A percentile compares a stretch with the other conserved stretches of the same genome.
Conservation (phyloP, 768 basidiomycete species). For the Auriscalpium orientale region DNA sequence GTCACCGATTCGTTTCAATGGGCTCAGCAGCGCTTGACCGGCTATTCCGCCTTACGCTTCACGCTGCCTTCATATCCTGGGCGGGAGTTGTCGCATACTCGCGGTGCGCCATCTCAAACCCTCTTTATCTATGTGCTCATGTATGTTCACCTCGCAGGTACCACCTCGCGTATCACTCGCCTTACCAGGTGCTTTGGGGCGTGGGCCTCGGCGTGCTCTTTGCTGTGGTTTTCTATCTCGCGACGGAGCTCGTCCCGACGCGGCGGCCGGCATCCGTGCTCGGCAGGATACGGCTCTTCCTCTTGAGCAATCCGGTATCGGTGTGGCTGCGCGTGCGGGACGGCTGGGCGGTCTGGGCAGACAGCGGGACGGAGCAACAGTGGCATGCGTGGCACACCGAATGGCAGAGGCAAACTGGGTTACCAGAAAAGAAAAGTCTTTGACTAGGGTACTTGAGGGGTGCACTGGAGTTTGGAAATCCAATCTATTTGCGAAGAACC, state of each 20-base stretch:
- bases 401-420: constrained; percentile 37
- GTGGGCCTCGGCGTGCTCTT: constrained; percentile 51
- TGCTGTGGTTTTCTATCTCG: constrained; percentile 46
- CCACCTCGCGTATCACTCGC: constrained; percentile 65
- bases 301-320: constrained; percentile 51
- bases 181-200: constrained; percentile 72
- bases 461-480: too few species aligned
- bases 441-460: too few species aligned
- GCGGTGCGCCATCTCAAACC: constrained; percentile 38
- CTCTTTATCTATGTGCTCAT: background rate
- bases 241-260: constrained; percentile 52
- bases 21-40: constrained; percentile 45
- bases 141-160: constrained; percentile 34
- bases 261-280: constrained; percentile 44
- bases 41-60: constrained; percentile 40
- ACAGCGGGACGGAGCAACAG: constrained; percentile 68
- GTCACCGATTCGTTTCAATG: constrained; percentile 54
- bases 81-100: constrained; percentile 69
- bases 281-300: constrained; percentile 38
- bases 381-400: constrained; percentile 59
- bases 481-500: too few species aligned
- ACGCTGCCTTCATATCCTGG: constrained; percentile 47
- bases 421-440: too few species aligned
- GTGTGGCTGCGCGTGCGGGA: constrained; percentile 69
- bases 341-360: constrained; percentile 75